Percentiles rank a stretch among this genome's conserved stretches.
These are phyloP conservation scores for Didymella sp. DNA, from an alignment of 2,329 filamentous ascomycete genomes.

Conservation along the genomic window DNA sequence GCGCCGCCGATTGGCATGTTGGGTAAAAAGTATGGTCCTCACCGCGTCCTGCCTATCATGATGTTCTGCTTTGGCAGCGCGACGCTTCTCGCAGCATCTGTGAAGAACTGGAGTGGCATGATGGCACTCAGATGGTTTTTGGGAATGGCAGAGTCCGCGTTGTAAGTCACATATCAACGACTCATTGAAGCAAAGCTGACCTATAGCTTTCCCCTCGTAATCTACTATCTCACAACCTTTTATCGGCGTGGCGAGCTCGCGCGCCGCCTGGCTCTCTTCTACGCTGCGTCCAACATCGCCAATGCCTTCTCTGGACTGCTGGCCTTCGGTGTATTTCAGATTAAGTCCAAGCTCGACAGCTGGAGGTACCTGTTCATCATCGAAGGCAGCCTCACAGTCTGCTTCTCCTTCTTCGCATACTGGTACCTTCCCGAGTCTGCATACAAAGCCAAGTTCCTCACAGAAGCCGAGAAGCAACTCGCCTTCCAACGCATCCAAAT, in stretches of 20 bases:
- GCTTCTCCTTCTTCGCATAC: slow-evolving; percentile 68
- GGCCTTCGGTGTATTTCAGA: slow-evolving; percentile 67
- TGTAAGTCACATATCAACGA: slow-evolving; percentile 38
- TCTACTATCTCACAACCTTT: slow-evolving; percentile 67
- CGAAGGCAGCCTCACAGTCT: slow-evolving; percentile 64
- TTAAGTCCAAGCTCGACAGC: slow-evolving; percentile 59
- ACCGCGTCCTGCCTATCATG: slow-evolving; percentile 68
- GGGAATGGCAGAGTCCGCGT: slow-evolving; percentile 69
- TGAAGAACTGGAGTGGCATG: slow-evolving; percentile 68
- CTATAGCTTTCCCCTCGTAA: slow-evolving; percentile 67
- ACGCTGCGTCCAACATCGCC: slow-evolving; percentile 77
- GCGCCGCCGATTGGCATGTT: slow-evolving; percentile 70
- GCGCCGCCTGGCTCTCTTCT: slow-evolving; percentile 74
- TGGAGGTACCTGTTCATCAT: slow-evolving; percentile 74
- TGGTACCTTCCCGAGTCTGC: slow-evolving; percentile 73
- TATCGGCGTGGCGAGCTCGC: slow-evolving; percentile 76
- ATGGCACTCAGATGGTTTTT: slow-evolving; percentile 74
- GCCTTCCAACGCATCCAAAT: slow-evolving; percentile 77
- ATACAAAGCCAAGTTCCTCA: slow-evolving; percentile 70
- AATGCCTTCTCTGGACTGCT: slow-evolving; percentile 69
- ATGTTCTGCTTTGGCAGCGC: slow-evolving; percentile 73
- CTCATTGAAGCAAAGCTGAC: neutral
- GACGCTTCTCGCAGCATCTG: slow-evolving; percentile 65
- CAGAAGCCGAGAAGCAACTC: slow-evolving; percentile 68
- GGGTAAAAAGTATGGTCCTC: slow-evolving; percentile 72